Evolutionary conservation across 2,329 filamentous ascomycete genomes (phyloP).

Genomic region (Epichloe amarillans): DNA sequence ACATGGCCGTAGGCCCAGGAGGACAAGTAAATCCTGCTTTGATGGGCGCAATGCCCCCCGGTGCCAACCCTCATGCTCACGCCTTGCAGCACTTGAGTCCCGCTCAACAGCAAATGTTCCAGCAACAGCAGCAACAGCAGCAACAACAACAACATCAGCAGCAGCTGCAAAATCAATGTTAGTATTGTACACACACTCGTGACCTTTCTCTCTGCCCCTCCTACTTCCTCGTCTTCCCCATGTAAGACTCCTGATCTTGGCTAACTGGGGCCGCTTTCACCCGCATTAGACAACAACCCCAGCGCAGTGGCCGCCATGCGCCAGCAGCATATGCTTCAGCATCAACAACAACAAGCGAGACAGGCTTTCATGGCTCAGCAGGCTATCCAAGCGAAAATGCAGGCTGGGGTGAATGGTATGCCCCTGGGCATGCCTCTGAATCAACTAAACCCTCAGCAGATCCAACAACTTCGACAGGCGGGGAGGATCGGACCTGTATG

Average conservation of each 20-base stretch:
- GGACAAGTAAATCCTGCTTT: slow-evolving; percentile 61
- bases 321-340: slow-evolving; percentile 44
- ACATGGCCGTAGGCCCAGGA: slow-evolving; percentile 59
- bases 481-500: slow-evolving; percentile 29
- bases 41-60: slow-evolving; percentile 63
- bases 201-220: background rate
- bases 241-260: background rate
- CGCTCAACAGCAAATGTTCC: slow-evolving; percentile 42
- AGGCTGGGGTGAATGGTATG: slow-evolving; percentile 27
- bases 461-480: slow-evolving; percentile 33
- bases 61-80: slow-evolving; percentile 51
- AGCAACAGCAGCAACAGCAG: slow-evolving; percentile 33
- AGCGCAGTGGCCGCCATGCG: slow-evolving; percentile 29
- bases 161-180: slow-evolving; percentile 23
- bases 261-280: background rate
- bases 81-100: slow-evolving; percentile 61
- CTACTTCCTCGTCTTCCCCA: background rate
- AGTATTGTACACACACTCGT: slow-evolving; percentile 5
- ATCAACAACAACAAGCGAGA: slow-evolving; percentile 38
- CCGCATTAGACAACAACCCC: slow-evolving; percentile 21
- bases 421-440: slow-evolving; percentile 38
- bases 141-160: slow-evolving; percentile 37
- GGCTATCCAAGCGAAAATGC: slow-evolving; percentile 38
- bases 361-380: slow-evolving; percentile 43
- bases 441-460: slow-evolving; percentile 36